Evolutionary conservation across 1,139 yeast species (phyloP), one percentile per base, ranked within the genome.

Genomic region (Blastobotrys proliferans): DNA sequence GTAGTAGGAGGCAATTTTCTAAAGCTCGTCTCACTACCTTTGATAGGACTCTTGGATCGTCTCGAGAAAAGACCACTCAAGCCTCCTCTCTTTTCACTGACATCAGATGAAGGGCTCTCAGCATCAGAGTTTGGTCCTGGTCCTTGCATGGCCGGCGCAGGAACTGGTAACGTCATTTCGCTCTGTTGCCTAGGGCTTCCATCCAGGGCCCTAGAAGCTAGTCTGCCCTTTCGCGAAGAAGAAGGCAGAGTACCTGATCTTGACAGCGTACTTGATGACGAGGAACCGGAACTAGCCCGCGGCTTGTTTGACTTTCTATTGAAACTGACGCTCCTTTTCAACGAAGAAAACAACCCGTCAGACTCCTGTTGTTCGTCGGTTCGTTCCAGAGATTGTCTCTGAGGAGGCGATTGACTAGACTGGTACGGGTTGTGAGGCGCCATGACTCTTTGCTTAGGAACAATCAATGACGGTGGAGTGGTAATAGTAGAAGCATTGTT

Each of bases 241-340:
- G 28, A 21, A 8, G 38, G 38, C 14, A 35, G 11, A 4, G 38
- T 35, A 5, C 38, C 38, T 2, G 38, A 35, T 18, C 38, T 21
- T 9, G 38, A 35, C 11, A 35, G 26, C 6, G 38, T 27, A 25
- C 37, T 24, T 16, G 29, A 14, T 17, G 51, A 35, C 2, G 54
- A 47, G 6, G 55, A 50, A 1, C 49, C 49, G 5, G 58, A 53
- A 9, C 49, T 46, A 6, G 51, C 47, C 21, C 55, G 40, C 19
- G 44, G 43, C 36, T 48, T 34, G 18, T 28, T 24, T 4, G 29
- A n/a, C n/a, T 49, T 31, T 11, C 58, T 39, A 1, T 47, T 47
- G 39, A 54, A 44, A 35, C 56, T 51, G 18, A 54, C 58, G 19
- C 52, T 54, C 19, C 60, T 45, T 39, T 48, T 48, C 20, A 55